Percentiles rank a stretch among this genome's conserved stretches.
Conservation (phyloP, 805 yeast species). For the Candida fluviatilis region DNA sequence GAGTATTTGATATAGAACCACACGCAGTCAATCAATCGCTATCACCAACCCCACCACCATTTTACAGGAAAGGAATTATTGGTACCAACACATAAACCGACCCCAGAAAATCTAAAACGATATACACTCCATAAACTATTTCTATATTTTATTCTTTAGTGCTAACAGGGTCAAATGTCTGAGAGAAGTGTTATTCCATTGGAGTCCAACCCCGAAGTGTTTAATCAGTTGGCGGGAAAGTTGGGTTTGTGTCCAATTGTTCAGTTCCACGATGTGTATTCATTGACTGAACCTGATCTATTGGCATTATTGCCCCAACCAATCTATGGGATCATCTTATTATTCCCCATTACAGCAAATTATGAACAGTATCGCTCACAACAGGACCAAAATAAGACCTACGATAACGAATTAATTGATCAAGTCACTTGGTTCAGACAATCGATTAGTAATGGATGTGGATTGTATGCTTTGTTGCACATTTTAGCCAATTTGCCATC, state of each 20-base stretch:
- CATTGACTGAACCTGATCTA: conserved; percentile 80
- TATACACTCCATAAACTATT: background rate
- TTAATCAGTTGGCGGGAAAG: conserved; percentile 60
- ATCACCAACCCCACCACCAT: too few species aligned
- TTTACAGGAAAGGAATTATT: too few species aligned
- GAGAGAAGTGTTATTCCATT: conserved; percentile 62
- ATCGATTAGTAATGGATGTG: conserved; percentile 85
- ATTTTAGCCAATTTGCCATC: conserved; percentile 42
- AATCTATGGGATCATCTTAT: conserved; percentile 63
- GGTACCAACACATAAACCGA: too few species aligned
- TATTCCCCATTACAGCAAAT: conserved; percentile 71
- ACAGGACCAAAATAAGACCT: conserved; percentile 30
- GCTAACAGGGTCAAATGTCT: too few species aligned
- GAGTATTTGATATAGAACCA: too few species aligned
- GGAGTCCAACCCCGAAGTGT: conserved; percentile 86
- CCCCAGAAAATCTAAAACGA: too few species aligned
- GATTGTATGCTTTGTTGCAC: conserved; percentile 84
- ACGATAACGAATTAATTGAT: conserved; percentile 23
- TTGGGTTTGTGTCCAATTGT: conserved; percentile 63
- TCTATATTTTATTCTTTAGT: too few species aligned
- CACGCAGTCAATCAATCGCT: too few species aligned
- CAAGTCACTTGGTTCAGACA: conserved; percentile 76
- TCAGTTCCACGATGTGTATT: conserved; percentile 75
- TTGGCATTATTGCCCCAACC: conserved; percentile 82
- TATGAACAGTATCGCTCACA: conserved; percentile 50